Base-by-base conservation (phyloP, 2,329 filamentous ascomycete genomes). In the Apiospora pterosperma region DNA sequence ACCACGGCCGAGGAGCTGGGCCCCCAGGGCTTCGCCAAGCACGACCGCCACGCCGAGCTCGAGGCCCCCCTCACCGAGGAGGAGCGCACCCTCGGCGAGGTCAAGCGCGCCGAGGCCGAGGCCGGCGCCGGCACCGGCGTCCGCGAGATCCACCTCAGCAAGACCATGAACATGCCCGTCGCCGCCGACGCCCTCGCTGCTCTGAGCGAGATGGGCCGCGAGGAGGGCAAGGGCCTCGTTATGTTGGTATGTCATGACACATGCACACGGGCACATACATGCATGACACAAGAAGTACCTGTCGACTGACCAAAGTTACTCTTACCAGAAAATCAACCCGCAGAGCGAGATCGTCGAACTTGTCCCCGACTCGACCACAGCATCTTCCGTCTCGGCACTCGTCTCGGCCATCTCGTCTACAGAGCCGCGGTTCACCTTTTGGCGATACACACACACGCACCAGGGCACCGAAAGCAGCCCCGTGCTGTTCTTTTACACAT, bases 401-500 rank as follows among this genome's bases (percentile, higher is more conserved):
- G 79, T 85, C 0, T 73, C 77, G 4, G 78, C 79, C 25, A 92
- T 96, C 67, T 90, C 90, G 6, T 69, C 83, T 11, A 84, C 82
- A 23, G 90, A 93, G 76, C 92, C 92, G 5, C 85, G 92, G 52
- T 95, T 92, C 76, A 90, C 89, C 7, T 93, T 96, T 75, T 96
- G 90, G 81, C 85, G 89, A 34, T 91, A 88, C 76, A 80, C 77
- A 14, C 84, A 90, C 72, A 84, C 84, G 48, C 78, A 87, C 67
- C 78, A 81, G 36, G 87, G 86, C 25, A 68, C 74, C 58, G 78
- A 84, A 65, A 79, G 82, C 62, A 84, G 81, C 63, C 87, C 89
- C 3, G 80, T 95, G 59, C 82, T 95, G 6, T 96, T 96, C 80
- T 88, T 96, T 74, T 95, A 93, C 79, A 95, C 92, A 6, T 93